These are phyloP conservation scores for Xerocomellus dryophilus DNA, from an alignment of 768 basidiomycete species.

Conservation along the genomic window DNA sequence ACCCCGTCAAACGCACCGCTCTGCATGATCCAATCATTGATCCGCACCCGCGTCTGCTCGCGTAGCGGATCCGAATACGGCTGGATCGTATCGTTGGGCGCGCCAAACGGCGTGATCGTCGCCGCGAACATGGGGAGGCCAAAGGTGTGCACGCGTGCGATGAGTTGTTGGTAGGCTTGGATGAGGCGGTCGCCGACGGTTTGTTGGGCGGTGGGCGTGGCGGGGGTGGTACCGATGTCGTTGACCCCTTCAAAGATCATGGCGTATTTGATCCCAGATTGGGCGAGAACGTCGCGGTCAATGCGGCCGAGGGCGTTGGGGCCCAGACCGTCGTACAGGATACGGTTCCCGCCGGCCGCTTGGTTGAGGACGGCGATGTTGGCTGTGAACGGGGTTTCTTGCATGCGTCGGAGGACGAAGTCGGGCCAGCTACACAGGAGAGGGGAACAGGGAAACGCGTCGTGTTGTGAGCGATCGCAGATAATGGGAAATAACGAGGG, in stretches of 20 bases:
- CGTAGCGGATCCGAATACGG: neutral
- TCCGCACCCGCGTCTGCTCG: neutral
- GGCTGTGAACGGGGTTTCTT: neutral
- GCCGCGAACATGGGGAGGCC: slow-evolving; percentile 3
- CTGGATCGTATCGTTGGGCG: neutral
- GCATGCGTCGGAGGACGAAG: slow-evolving; percentile 4
- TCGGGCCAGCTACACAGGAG: neutral
- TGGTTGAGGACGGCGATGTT: slow-evolving; percentile 2
- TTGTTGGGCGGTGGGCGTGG: neutral
- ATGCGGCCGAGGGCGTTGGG: neutral
- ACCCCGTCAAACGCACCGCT: neutral
- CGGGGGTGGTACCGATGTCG: slow-evolving; percentile 1
- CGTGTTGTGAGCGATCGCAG: neutral
- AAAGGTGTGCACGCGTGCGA: neutral
- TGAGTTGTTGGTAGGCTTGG: slow-evolving; percentile 1
- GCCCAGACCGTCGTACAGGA: neutral
- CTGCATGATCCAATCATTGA: slow-evolving; percentile 1
- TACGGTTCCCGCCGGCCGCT: neutral
- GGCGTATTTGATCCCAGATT: slow-evolving; percentile 6
- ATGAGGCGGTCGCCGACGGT: slow-evolving; percentile 1
- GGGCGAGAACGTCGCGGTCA: neutral
- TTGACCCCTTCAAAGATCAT: slow-evolving; percentile 12
- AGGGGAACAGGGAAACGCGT: neutral
- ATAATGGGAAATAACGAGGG: neutral
- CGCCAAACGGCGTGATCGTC: slow-evolving; percentile 3